Conservation (phyloP, 1,139 yeast genomes). For the Lodderomyces margitis region DNA sequence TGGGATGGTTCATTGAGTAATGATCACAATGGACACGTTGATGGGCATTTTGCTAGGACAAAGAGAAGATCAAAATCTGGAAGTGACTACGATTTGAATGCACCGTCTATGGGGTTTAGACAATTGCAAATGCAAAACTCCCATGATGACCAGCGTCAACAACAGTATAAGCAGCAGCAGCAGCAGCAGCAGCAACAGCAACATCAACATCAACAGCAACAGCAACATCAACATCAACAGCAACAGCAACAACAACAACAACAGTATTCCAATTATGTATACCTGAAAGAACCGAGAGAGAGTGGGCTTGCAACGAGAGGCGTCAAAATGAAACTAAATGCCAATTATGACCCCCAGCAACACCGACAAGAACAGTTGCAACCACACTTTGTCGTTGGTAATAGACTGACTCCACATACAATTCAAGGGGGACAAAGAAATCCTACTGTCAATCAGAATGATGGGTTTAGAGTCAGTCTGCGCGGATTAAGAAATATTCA, state of each 20-base stretch:
- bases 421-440: neutral
- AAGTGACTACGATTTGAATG: conserved; percentile 13
- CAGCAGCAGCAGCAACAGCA: conserved; percentile 1
- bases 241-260: conserved; percentile 3
- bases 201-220: conserved; percentile 4
- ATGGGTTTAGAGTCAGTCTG: conserved; percentile 3
- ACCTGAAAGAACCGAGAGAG: neutral
- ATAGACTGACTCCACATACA: neutral
- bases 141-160: conserved; percentile 1
- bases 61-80: conserved; percentile 11
- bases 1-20: neutral
- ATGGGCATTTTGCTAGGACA: neutral
- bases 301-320: neutral
- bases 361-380: neutral
- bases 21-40: neutral
- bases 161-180: conserved; percentile 1
- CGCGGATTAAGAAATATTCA: conserved; percentile 7
- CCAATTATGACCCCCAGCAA: neutral
- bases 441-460: neutral
- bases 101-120: conserved; percentile 7
- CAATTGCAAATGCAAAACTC: conserved; percentile 3
- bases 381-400: neutral
- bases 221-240: neutral
- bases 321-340: neutral
- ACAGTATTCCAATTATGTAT: neutral